phyloP scores from a whole-genome alignment of 2,329 filamentous ascomycete species.

The Botrytis sinoallii region DNA sequence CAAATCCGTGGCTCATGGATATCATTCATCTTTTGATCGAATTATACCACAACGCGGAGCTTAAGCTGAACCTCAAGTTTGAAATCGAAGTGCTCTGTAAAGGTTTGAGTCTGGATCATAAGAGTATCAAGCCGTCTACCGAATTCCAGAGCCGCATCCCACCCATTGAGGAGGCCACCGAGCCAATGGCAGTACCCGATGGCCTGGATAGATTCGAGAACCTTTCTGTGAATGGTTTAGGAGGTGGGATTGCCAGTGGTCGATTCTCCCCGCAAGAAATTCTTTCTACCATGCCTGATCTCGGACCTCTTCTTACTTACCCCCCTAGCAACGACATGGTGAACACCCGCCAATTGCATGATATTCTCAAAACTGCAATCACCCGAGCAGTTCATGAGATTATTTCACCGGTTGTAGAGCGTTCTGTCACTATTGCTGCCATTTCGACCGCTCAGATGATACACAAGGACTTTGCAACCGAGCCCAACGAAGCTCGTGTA shows the following conservation, averaged over 20 bases:
- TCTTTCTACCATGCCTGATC: conserved; percentile 77
- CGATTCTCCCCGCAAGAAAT: conserved; percentile 75
- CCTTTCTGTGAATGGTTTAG: conserved; percentile 72
- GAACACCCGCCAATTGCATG: conserved; percentile 62
- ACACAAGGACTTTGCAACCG: conserved; percentile 92
- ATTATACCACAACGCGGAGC: conserved; percentile 85
- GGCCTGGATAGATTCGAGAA: conserved; percentile 79
- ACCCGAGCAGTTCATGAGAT: conserved; percentile 92
- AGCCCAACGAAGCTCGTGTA: conserved; percentile 83
- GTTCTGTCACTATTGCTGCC: conserved; percentile 95
- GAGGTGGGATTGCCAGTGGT: conserved; percentile 63
- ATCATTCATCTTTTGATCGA: conserved; percentile 89
- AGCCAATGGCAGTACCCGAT: conserved; percentile 54
- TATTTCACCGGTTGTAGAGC: conserved; percentile 93
- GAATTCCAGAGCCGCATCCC: conserved; percentile 75
- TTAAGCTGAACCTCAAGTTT: conserved; percentile 97
- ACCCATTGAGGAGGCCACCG: conserved; percentile 58
- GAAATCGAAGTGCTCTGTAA: conserved; percentile 98
- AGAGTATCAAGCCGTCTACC: conserved; percentile 81
- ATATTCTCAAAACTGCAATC: conserved; percentile 82
- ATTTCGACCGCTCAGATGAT: conserved; percentile 96
- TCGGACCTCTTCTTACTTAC: conserved; percentile 74
- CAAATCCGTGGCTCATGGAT: conserved; percentile 98
- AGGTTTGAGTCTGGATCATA: conserved; percentile 86
- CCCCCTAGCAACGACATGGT: conserved; percentile 79